Evolutionary conservation across 768 basidiomycete genomes (phyloP).

Genomic region (Lentinula sp.): DNA sequence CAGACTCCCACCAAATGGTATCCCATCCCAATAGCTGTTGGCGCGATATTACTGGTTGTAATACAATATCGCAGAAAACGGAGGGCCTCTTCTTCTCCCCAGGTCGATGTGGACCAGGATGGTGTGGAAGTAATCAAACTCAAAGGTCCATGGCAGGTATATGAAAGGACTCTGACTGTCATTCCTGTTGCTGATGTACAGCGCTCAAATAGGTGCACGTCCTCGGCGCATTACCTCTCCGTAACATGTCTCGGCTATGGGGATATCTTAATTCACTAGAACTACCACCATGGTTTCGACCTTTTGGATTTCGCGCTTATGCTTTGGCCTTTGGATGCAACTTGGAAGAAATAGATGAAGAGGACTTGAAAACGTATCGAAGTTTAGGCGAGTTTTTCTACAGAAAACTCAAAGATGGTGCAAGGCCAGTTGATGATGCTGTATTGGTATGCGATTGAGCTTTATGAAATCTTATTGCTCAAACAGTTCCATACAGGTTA

Average conservation of each 20-base stretch:
- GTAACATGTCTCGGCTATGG: constrained; percentile 95
- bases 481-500: constrained; percentile 46
- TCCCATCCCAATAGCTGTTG: constrained; percentile 85
- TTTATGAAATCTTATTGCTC: not conserved
- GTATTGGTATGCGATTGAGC: constrained; percentile 47
- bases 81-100: constrained; percentile 38
- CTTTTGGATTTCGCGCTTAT: constrained; percentile 82
- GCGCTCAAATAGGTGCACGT: constrained; percentile 75
- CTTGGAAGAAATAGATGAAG: constrained; percentile 80
- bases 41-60: constrained; percentile 78
- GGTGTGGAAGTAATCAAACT: constrained; percentile 76
- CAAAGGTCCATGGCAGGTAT: constrained; percentile 90
- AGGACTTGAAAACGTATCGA: constrained; percentile 72
- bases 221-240: constrained; percentile 87
- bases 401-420: constrained; percentile 75
- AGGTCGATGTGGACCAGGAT: constrained; percentile 76
- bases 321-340: constrained; percentile 89
- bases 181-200: not conserved
- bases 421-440: constrained; percentile 71
- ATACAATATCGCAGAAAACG: constrained; percentile 66
- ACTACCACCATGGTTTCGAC: constrained; percentile 93
- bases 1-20: constrained; percentile 94
- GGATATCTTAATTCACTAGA: constrained; percentile 92
- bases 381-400: constrained; percentile 97
- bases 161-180: constrained; percentile 16